A percentile compares a stretch with the other conserved stretches of the same genome.
Conservation (phyloP, 2,329 filamentous ascomycete genomes). For the Uncinocarpus reesii region DNA sequence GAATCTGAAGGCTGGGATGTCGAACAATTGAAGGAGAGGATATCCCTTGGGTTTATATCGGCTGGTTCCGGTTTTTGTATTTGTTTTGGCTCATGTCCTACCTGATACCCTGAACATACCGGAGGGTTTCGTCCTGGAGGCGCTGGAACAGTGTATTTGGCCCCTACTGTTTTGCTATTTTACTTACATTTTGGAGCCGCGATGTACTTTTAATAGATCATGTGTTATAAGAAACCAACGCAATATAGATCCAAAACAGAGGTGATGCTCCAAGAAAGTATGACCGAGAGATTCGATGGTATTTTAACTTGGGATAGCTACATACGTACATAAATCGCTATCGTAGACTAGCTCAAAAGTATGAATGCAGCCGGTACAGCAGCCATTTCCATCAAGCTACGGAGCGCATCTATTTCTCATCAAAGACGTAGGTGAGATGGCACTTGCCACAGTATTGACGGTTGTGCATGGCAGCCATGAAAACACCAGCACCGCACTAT, state of each 20-base stretch:
- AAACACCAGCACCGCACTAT: conserved; percentile 98
- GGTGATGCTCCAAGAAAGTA: too few species aligned
- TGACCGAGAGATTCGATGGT: not conserved
- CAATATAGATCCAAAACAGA: not conserved
- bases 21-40: not conserved
- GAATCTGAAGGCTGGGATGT: conserved; percentile 26
- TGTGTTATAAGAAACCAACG: not conserved
- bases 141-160: not conserved
- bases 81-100: not conserved
- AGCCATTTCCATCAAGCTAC: conserved; percentile 1
- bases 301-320: not conserved
- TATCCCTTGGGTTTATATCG: not conserved
- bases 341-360: conserved; percentile 3
- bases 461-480: conserved; percentile 99
- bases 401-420: conserved; percentile 49
- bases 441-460: conserved; percentile 86
- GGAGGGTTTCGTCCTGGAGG: not conserved
- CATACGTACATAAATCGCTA: not conserved
- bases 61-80: not conserved
- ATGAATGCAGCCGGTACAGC: not conserved
- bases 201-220: too few species aligned
- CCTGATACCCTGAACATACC: not conserved
- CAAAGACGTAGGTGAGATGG: conserved; percentile 62
- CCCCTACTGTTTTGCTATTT: not conserved
- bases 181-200: too few species aligned